Conservation (phyloP, 2,329 filamentous ascomycete species). For the Penicillium crustosum region DNA sequence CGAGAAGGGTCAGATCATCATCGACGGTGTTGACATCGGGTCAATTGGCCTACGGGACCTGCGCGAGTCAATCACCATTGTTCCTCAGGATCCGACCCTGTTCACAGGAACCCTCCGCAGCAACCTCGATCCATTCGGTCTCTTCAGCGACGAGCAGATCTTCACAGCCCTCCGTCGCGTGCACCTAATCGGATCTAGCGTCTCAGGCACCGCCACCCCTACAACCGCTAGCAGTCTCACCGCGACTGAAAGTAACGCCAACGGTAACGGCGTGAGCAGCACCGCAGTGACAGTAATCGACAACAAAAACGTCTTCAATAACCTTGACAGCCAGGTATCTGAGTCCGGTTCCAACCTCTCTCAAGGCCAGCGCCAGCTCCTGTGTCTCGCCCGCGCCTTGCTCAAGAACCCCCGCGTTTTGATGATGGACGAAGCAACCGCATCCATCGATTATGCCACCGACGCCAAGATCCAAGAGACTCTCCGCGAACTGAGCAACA, state of each 20-base stretch:
- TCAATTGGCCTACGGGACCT: constrained; percentile 89
- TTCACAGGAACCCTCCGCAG: constrained; percentile 89
- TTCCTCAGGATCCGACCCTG: constrained; percentile 89
- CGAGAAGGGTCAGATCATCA: constrained; percentile 81
- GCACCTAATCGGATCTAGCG: constrained; percentile 67
- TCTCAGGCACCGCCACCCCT: constrained; percentile 40
- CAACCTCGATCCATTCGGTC: constrained; percentile 88
- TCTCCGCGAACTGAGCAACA: constrained; percentile 79
- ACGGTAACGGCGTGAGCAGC: constrained; percentile 23
- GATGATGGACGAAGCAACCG: constrained; percentile 99
- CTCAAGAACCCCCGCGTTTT: constrained; percentile 88
- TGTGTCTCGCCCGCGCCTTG: constrained; percentile 89
- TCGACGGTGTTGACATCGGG: constrained; percentile 89
- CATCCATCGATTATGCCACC: constrained; percentile 94
- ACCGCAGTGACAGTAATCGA: constrained; percentile 46
- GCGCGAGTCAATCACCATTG: constrained; percentile 91
- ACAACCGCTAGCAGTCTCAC: constrained; percentile 30
- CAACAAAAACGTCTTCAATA: constrained; percentile 94
- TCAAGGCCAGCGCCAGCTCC: constrained; percentile 89
- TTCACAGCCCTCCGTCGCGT: constrained; percentile 84
- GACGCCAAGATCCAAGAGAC: constrained; percentile 96
- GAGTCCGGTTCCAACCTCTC: constrained; percentile 94
- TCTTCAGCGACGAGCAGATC: constrained; percentile 87
- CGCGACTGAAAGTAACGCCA: constrained; percentile 20
- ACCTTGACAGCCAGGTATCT: constrained; percentile 76